Base-by-base conservation (phyloP, 2,329 filamentous ascomycete species). In the Pseudogymnoascus sp. region DNA sequence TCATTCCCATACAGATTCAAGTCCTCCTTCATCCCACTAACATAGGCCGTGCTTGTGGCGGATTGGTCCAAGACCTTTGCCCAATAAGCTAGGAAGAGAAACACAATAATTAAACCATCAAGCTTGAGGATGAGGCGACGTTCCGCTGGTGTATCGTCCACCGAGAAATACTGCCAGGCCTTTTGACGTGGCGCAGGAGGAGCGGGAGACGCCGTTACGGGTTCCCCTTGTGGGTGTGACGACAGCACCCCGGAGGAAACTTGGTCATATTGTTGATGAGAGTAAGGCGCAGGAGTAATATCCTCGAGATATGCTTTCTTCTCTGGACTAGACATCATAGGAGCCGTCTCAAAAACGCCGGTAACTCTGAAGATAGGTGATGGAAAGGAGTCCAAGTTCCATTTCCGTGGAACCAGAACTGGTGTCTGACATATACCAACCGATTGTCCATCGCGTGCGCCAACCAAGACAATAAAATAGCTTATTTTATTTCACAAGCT, bases 11-110 rank as follows among this genome's bases (percentile, higher is more conserved):
- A 69, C 4, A 77, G 68, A 0, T 77, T 75, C 61, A 81, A 71
- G 58, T 80, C 73, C 58, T 78, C 71, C 39, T 76, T 72, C 75
- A 77, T 76, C 2, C 75, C 76, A 0, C 74, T 76, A 0, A 77
- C 74, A 62, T 74, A 77, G 3, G 76, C 75, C 39, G 71, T 76
- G 62, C 71, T 75, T 50, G 76, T 69, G 61, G 79, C 77, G 6
- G 58, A 57, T 11, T 59, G 43, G 58, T 63, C 59, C 11, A 63
- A 20, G 14, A 63, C 59, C 41, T 63, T 61, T 6, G 62, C 59
- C 62, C 62, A 61, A 18, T 63, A 61, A 1, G 62, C 62, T 28
- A 63, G 12, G 34, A 63, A 63, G 6, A 63, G 35, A 58, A 63
- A 63, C 8, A 63, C 37, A 30, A 61, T 38, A 16, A 63, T 62